Evolutionary conservation across 495 filamentous ascomycete genomes (phyloP), one percentile per base, ranked within the genome.

Genomic region (Aspergillus campestris): DNA sequence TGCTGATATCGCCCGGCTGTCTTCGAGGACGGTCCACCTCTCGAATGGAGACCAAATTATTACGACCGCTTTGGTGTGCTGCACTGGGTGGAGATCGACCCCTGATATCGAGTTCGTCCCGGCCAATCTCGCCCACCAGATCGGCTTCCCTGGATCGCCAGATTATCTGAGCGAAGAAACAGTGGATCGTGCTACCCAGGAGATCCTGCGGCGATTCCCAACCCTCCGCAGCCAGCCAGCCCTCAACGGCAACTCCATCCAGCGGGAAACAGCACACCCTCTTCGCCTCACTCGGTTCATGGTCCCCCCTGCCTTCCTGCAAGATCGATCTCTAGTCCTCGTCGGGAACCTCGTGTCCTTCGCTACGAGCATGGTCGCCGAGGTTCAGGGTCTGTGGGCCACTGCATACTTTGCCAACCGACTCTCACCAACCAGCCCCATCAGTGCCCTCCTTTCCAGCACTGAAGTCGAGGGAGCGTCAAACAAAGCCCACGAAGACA

Each of bases 321-420:
- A 67, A 2, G 66, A 72, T 10, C 75, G 78, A n/a, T 80, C 80
- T 30, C 73, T 85, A 40, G 83, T 78, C 5, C 86, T 87, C 52
- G 65, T 75, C 30, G 84, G 83, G 11, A 67, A 74, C 14, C 51
- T 82, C 30, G 69, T 75, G 49, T 78, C 73, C 48, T 77, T 85
- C 47, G 70, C 71, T 46, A 80, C 78, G 10, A 59, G 72, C 13
- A 51, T 80, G 9, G 63, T 78, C 3, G 77, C 82, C 0, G 80
- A 88, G 38, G 59, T 73, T 3, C 83, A 88, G 50, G 81, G 77
- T 1, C 62, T 89, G 5, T 90, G 84, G 86, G 74, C 84, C 29
- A 65, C 70, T 28, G 83, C 83, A 0, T 89, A 77, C 48, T 59
- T 84, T 6, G 58, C 65, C 35, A 69, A 70, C 33, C 55, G 72